phyloP scores from a whole-genome alignment of 768 basidiomycete genomes.

The Rhodotorula kratochvilovae region DNA sequence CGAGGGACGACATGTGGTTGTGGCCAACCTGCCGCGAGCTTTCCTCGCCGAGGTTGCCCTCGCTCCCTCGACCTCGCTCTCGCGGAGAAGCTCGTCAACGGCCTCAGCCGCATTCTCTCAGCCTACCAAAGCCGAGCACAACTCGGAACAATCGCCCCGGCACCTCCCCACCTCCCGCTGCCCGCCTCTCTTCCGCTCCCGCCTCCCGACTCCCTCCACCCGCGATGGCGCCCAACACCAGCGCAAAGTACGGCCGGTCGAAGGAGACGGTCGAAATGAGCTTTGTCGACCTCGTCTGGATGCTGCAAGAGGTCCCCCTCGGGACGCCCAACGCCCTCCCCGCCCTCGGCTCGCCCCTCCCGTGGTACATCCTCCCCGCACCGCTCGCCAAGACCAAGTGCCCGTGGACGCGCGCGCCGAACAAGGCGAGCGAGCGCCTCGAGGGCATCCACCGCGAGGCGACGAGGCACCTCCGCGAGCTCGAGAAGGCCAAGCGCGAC shows the following conservation, averaged over 20 bases:
- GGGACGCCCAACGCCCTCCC: neutral
- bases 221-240: neutral
- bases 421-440: neutral
- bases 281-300: slow-evolving; percentile 1
- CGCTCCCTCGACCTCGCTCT: too few species aligned
- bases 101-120: too few species aligned
- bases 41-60: too few species aligned
- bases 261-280: neutral
- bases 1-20: too few species aligned
- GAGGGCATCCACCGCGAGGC: neutral
- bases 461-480: neutral
- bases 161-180: neutral
- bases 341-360: neutral
- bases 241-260: neutral
- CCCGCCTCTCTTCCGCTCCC: too few species aligned
- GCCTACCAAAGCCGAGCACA: too few species aligned
- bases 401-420: slow-evolving; percentile 1
- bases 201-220: too few species aligned
- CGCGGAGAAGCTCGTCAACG: too few species aligned
- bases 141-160: too few species aligned
- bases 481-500: neutral
- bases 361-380: slow-evolving; percentile 10
- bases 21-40: too few species aligned
- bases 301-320: slow-evolving; percentile 5
- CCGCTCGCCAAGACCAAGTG: neutral